These are phyloP conservation scores for Porogramme epimiltina DNA, from an alignment of 1,284 basidiomycete genomes.

Conservation along the genomic window DNA sequence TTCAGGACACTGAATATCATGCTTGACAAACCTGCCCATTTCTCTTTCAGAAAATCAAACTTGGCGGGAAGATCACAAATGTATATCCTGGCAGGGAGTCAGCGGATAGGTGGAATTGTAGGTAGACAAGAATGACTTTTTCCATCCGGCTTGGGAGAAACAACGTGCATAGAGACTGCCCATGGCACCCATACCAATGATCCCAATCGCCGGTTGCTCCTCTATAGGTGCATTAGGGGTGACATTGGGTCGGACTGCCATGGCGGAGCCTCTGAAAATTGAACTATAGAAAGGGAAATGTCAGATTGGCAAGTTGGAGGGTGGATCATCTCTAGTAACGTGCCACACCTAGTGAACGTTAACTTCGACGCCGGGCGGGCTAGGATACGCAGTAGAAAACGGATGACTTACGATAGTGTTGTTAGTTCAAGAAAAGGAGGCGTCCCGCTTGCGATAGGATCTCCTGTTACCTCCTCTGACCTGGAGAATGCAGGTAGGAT, in stretches of 20 bases:
- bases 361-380: no score
- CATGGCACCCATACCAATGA: constrained; percentile 96
- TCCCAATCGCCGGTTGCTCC: constrained; percentile 76
- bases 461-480: no score
- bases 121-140: constrained; percentile 56
- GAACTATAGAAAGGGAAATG: no score
- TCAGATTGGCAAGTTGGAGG: no score
- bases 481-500: no score
- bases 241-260: constrained; percentile 35
- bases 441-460: no score
- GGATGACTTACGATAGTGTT: no score
- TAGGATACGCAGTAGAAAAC: no score
- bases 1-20: background rate
- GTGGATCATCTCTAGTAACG: no score
- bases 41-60: constrained; percentile 64
- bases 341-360: no score
- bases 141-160: constrained; percentile 80
- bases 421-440: no score
- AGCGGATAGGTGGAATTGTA: background rate
- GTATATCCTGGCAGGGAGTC: constrained; percentile 64
- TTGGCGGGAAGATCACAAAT: constrained; percentile 90
- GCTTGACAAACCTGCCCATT: constrained; percentile 62
- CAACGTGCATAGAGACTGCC: constrained; percentile 89
- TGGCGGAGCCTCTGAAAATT: no score
- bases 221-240: constrained; percentile 53